These are phyloP conservation scores for Dictyostelium discoideum DNA, from an alignment of 78 protist species.

Conservation along the genomic window DNA sequence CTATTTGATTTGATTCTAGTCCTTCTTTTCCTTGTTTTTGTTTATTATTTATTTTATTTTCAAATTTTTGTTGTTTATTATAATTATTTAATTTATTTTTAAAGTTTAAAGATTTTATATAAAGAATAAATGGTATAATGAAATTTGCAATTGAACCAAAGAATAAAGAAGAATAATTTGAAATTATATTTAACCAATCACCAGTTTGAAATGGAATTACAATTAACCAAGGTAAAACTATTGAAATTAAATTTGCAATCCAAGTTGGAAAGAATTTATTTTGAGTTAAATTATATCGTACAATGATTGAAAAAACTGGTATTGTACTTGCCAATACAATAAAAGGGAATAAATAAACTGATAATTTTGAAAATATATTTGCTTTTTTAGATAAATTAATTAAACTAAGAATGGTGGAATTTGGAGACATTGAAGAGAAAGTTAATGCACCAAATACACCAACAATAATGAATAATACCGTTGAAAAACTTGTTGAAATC, in stretches of 20 bases:
- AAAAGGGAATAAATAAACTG: constrained; percentile 76
- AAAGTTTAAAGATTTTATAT: constrained; percentile 4
- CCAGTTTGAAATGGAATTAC: constrained; percentile 73
- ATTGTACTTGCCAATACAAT: constrained; percentile 44
- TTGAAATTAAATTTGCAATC: neutral
- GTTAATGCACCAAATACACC: constrained; percentile 50
- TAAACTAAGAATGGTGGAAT: constrained; percentile 22
- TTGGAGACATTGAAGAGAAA: constrained; percentile 26
- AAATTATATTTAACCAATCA: constrained; percentile 39
- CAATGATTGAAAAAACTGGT: constrained; percentile 80
- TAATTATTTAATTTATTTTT: neutral
- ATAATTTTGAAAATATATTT: constrained; percentile 35
- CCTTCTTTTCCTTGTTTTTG: neutral
- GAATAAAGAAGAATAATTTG: constrained; percentile 14
- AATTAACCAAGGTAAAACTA: constrained; percentile 62
- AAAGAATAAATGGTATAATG: constrained; percentile 37
- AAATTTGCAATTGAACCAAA: constrained; percentile 48
- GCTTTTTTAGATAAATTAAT: constrained; percentile 19
- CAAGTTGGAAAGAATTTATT: neutral
- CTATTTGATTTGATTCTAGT: too few relatives aligned
- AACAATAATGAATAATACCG: constrained; percentile 9
- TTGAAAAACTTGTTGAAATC: constrained; percentile 13
- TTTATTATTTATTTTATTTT: neutral
- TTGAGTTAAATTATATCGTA: constrained; percentile 68
- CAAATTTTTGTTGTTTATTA: neutral